Percentiles rank a stretch among this genome's conserved stretches.
These are phyloP conservation scores for Colletotrichum limetticola DNA, from an alignment of 2,329 filamentous ascomycete genomes.

Conservation along the genomic window DNA sequence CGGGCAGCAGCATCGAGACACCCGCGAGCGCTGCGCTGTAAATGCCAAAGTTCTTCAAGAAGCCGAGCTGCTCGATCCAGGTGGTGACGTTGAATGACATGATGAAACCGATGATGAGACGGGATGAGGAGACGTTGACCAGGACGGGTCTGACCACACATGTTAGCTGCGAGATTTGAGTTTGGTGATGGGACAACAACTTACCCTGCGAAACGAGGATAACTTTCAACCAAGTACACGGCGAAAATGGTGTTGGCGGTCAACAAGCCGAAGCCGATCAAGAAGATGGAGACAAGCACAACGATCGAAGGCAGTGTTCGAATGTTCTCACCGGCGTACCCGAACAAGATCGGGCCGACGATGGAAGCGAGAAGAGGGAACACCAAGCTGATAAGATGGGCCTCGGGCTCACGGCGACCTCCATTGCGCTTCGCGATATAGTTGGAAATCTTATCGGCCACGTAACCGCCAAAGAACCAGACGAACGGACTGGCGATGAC, in stretches of 20 bases:
- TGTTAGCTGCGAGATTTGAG: not conserved
- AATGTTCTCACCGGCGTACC: slow-evolving; percentile 41
- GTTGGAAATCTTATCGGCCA: slow-evolving; percentile 44
- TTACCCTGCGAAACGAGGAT: slow-evolving; percentile 40
- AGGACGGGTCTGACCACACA: slow-evolving; percentile 42
- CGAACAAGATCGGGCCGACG: slow-evolving; percentile 45
- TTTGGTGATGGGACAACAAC: not conserved
- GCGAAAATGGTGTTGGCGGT: slow-evolving; percentile 43
- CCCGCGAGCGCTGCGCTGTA: slow-evolving; percentile 46
- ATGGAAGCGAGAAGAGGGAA: slow-evolving; percentile 44
- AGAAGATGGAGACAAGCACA: slow-evolving; percentile 41
- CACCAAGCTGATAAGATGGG: slow-evolving; percentile 44
- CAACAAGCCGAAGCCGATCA: slow-evolving; percentile 44
- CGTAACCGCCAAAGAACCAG: slow-evolving; percentile 42
- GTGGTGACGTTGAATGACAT: slow-evolving; percentile 42
- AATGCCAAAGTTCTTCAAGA: slow-evolving; percentile 43
- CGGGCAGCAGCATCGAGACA: slow-evolving; percentile 43
- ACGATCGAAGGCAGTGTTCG: slow-evolving; percentile 40
- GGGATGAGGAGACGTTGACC: slow-evolving; percentile 46
- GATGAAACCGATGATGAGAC: slow-evolving; percentile 45
- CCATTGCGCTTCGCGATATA: slow-evolving; percentile 41
- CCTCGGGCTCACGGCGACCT: slow-evolving; percentile 46
- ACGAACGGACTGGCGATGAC: slow-evolving; percentile 35
- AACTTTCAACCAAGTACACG: slow-evolving; percentile 48
- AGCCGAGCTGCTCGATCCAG: slow-evolving; percentile 43